Base-by-base conservation (phyloP, 2,329 filamentous ascomycete genomes). In the Alternaria dauci region DNA sequence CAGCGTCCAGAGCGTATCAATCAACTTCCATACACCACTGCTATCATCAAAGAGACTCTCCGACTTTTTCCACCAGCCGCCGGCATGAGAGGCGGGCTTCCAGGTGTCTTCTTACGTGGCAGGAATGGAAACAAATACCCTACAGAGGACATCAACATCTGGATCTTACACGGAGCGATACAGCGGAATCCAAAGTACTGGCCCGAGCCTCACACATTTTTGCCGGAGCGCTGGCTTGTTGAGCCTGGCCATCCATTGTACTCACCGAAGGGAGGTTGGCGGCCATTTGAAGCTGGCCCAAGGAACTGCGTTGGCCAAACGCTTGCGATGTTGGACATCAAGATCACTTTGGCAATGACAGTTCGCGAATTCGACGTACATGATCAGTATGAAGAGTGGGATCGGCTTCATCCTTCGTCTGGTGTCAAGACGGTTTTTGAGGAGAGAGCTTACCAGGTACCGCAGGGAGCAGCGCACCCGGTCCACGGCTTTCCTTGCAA, bases 231-330 rank as follows among this genome's bases (percentile, higher is more conserved):
- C 8, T 73, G 63, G 28, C 58, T 73, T 8, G 57, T 62, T 0
- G 63, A 59, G 9, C 59, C 70, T 9, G 57, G 25, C 1, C 56
- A 66, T n/a, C 58, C 52, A 57, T 30, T 66, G 2, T 62, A 52
- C 16, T 36, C 58, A 4, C 51, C 66, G 1, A 75, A 71, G 8
- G 57, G 52, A 7, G 57, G 38, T 0, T 81, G 65, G 63, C 68
- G 76, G 8, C 72, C 79, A 0, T 83, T 83, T 55, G 78, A 81
- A 38, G 60, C 71, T 5, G 81, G 81, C 0, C 73, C 75, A 1
- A 51, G 66, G 4, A 65, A 67, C 39, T 72, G 71, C 36, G 62
- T 72, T 5, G 69, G 69, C 2, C 68, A 73, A n/a, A 66, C 64
- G 12, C 51, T 73, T 7, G 59, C 60, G 11, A 47, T 64, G 34